Percentiles rank a stretch among this genome's conserved stretches.
Conservation (phyloP, 1,139 yeast genomes). For the Taphrina communis region DNA sequence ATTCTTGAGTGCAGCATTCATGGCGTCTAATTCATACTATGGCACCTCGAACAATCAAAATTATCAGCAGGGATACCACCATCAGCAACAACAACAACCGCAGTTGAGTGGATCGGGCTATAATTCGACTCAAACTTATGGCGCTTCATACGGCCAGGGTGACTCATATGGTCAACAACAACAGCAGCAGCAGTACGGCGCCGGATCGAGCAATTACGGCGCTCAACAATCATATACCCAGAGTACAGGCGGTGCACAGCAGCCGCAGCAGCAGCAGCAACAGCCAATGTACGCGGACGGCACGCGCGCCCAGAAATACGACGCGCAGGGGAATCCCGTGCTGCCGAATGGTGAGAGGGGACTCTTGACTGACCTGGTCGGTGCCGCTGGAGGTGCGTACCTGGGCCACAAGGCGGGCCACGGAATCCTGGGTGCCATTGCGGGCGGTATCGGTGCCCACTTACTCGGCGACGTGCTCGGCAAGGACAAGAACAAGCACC, state of each 20-base stretch:
- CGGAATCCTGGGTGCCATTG: slow-evolving; percentile 36
- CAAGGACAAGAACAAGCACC: slow-evolving; percentile 5
- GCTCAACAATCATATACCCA: slow-evolving; percentile 2
- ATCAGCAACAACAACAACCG: slow-evolving; percentile 2
- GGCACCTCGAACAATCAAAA: slow-evolving; percentile 5
- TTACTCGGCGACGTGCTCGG: slow-evolving; percentile 32
- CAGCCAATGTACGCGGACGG: slow-evolving; percentile 23
- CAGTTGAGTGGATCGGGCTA: neutral
- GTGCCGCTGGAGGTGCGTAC: slow-evolving; percentile 35
- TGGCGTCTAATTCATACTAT: slow-evolving; percentile 31
- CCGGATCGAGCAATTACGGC: neutral
- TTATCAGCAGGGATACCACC: slow-evolving; percentile 16
- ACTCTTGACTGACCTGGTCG: slow-evolving; percentile 21
- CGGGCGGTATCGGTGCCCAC: slow-evolving; percentile 39
- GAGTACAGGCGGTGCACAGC: neutral
- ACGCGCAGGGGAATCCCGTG: slow-evolving; percentile 25
- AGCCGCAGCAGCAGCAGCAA: neutral
- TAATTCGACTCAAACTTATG: slow-evolving; percentile 8
- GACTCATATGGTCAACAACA: neutral
- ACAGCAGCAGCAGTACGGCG: slow-evolving; percentile 1
- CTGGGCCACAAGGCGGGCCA: slow-evolving; percentile 39
- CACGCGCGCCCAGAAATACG: slow-evolving; percentile 20
- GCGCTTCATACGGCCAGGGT: slow-evolving; percentile 15
- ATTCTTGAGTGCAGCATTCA: neutral
- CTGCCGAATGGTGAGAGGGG: slow-evolving; percentile 35